Evolutionary conservation across 441 rosid genomes (phyloP), one percentile per base, ranked within the genome.

Genomic region (Euphorbia schlechtendalii): DNA sequence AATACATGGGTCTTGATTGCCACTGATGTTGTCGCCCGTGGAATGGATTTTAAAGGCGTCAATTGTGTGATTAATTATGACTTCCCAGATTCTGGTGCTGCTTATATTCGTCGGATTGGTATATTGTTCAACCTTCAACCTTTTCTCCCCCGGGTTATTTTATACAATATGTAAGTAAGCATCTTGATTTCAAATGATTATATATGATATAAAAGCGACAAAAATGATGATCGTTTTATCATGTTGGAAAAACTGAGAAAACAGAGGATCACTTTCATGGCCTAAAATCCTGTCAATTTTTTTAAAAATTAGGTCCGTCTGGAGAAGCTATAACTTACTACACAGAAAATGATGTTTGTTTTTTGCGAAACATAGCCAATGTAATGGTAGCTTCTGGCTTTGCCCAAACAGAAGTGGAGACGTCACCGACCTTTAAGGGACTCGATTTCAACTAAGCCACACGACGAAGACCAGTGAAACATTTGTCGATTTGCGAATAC

Each of bases 41-140:
- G 96, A 24, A 87, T 94, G 99, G 99, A 94, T 77, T 94, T 94
- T 82, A 94, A 94, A 77, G 99, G 97, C 32, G 84, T 90, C 74
- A 87, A 87, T 76, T 89, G 86, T 36, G 87, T 57, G 70, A 87
- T 94, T 67, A 94, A 94, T 76, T 94, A 84, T 49, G 97, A 94
- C 73, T 94, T 94, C 70, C 97, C 99, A 0, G 96, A 93, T 69
- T 86, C 92, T 59, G 86, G 92, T 30, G 77, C 96, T 54, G 87
- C 99, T 18, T 94, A 94, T 75, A 90, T 94, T 71, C 97, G 89
- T 74, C 83, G 97, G 74, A 94, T 90, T 46, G 97, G 99, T 93
- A 89, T 59, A 71, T 63, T 71, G 43, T 68, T 25, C 59, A 55
- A 36, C 53, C 56, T 43, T 7, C 18, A 45, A 46, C 22, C 18